Evolutionary conservation across 306 rosid species (phyloP), one percentile per base, ranked within the genome.

Genomic region (Sesbania bispinosa): DNA sequence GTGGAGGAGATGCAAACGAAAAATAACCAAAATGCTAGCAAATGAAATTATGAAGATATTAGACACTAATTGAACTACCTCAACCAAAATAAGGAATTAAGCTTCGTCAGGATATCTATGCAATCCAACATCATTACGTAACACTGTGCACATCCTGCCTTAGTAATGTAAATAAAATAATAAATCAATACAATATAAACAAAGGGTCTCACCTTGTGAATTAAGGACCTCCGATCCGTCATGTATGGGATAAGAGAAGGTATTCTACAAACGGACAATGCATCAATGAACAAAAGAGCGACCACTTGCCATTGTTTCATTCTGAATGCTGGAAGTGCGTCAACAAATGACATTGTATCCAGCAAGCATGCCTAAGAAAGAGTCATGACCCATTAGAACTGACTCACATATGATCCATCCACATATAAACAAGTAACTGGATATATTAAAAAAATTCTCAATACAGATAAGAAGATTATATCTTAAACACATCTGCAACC

Each of bases 291-390:
- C 78, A 94, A 76, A 81, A 94, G 96, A 80, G 55, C 82, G 8
- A 91, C 69, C 82, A 89, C 88, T 79, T 89, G 94, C 98, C 97
- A 94, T 66, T 94, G 97, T 76, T 87, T 94, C 77, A 76, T 80
- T 80, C 90, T 86, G 83, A 91, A 86, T 73, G 91, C 89, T 48
- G 97, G 98, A 71, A 90, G 79, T 2, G 98, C 88, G 11, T 94
- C 95, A 50, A 79, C 63, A 76, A 87, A 89, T n/a, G 98, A 81
- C 96, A 90, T 90, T 10, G 98, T 90, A 42, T 83, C 96, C 87
- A 94, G 72, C 84, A 94, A 77, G 63, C 80, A 67, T 20, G 76
- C 90, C 98, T 94, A 78, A 50, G 36, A 81, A 24, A 69, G 74
- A 54, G 79, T 63, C 23, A 59, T 35, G 35, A 61, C n/a, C n/a